Percentiles rank a stretch among this genome's conserved stretches.
phyloP scores from a whole-genome alignment of 1,139 yeast species.

The Yamadazyma friedrichii region DNA sequence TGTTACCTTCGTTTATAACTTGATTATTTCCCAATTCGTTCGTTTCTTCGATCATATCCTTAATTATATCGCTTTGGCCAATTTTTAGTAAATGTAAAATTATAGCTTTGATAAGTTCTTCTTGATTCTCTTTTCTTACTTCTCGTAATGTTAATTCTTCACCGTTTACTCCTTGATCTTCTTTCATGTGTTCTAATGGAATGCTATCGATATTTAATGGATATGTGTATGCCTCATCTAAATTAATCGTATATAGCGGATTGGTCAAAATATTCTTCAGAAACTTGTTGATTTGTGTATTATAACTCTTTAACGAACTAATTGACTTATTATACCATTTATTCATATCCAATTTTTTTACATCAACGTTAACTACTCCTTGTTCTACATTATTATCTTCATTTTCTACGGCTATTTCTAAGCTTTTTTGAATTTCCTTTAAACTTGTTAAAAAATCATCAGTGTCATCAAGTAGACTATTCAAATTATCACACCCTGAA shows the following conservation, averaged over 20 bases:
- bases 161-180: slow-evolving; percentile 2
- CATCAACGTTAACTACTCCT: background rate
- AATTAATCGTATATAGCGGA: slow-evolving; percentile 28
- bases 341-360: slow-evolving; percentile 8
- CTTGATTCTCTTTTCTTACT: slow-evolving; percentile 28
- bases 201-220: slow-evolving; percentile 35
- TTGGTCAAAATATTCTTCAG: slow-evolving; percentile 35
- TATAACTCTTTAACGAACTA: slow-evolving; percentile 33
- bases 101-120: slow-evolving; percentile 40
- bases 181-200: slow-evolving; percentile 21
- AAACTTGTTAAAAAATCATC: slow-evolving; percentile 26
- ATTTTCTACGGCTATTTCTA: slow-evolving; percentile 16
- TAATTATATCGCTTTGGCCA: slow-evolving; percentile 41
- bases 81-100: slow-evolving; percentile 41
- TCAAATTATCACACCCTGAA: slow-evolving; percentile 24
- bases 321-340: slow-evolving; percentile 42
- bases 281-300: slow-evolving; percentile 36
- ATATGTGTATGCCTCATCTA: slow-evolving; percentile 47
- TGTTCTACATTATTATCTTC: background rate
- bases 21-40: slow-evolving; percentile 5
- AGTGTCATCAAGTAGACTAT: slow-evolving; percentile 23
- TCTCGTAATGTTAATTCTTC: slow-evolving; percentile 15
- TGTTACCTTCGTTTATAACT: background rate
- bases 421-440: slow-evolving; percentile 25
- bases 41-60: slow-evolving; percentile 29